Evolutionary conservation across 2,329 filamentous ascomycete genomes (phyloP), one percentile per base, ranked within the genome.

Genomic region (Triangularia setosa): DNA sequence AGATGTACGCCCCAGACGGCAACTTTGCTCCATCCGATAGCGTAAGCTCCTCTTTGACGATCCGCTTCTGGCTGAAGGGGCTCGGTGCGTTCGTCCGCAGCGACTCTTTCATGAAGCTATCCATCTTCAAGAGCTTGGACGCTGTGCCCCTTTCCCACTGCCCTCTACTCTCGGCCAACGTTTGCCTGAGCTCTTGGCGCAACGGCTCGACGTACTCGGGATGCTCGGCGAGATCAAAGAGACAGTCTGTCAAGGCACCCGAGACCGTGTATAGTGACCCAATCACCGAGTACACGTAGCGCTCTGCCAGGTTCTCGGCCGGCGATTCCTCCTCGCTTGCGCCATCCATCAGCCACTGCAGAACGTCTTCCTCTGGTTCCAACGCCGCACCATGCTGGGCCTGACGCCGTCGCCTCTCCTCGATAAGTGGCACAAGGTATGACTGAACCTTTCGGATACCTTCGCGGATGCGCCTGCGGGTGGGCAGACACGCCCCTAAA

Each of bases 91-190:
- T 35, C 8, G 35, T 33, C 30, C 56, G 56, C 18, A 35, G 56
- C 6, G 56, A 58, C 56, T 58, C 56, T 12, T 40, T 58, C 27
- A 40, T 25, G 33, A 58, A 58, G 33, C 56, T 58, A 28, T 58
- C 56, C 27, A 58, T 18, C 18, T 40, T 58, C n/a, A 35, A 23
- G 8, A 58, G 56, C 27, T 58, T 58, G 27, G 30, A n/a, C 27
- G 35, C n/a, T 18, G n/a, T 58, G n/a, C 18, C 18, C 56, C 35
- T 58, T 16, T 35, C 24, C 14, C 30, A 35, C 18, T 16, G 6
- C 53, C 16, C 24, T n/a, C 28, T n/a, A 11, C 24, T 30, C 11
- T 40, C 30, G 8, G 18, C 28, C 9, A 40, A n/a, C 18, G 40
- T 16, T 3, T 58, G 27, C 16, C 33, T 18, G 18, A 58, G 56